A percentile compares a stretch with the other conserved stretches of the same genome.
phyloP scores from a whole-genome alignment of 495 filamentous ascomycete species.

The Tuber calosporum region DNA sequence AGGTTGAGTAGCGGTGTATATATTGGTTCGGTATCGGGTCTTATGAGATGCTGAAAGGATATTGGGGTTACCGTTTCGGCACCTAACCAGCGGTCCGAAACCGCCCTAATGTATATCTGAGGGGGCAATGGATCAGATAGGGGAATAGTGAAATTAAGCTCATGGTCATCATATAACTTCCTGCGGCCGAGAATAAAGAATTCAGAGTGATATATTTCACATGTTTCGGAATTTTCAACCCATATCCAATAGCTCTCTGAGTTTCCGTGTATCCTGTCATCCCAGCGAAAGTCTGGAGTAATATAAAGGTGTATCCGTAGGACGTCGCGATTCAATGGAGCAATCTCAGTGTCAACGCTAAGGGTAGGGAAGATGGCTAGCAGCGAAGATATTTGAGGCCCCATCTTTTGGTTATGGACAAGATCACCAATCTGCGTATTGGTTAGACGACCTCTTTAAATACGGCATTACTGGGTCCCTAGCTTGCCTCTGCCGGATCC shows the following conservation, averaged over 20 bases:
- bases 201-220: slow-evolving; percentile 96
- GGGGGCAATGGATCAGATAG: slow-evolving; percentile 83
- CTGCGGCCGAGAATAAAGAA: slow-evolving; percentile 84
- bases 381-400: slow-evolving; percentile 67
- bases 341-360: slow-evolving; percentile 84
- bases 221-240: slow-evolving; percentile 97
- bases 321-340: slow-evolving; percentile 89
- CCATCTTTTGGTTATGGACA: slow-evolving; percentile 84
- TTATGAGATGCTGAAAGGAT: slow-evolving; percentile 95
- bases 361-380: slow-evolving; percentile 89
- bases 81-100: slow-evolving; percentile 93
- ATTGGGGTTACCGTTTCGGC: slow-evolving; percentile 93
- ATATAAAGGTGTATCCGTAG: slow-evolving; percentile 77
- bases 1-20: slow-evolving; percentile 91
- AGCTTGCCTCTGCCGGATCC: slow-evolving; percentile 61
- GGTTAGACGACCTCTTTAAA: background rate
- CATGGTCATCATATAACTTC: slow-evolving; percentile 88
- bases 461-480: background rate
- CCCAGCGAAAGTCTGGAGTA: slow-evolving; percentile 88
- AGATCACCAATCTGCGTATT: slow-evolving; percentile 60
- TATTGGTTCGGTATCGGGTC: slow-evolving; percentile 92
- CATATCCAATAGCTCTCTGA: slow-evolving; percentile 97
- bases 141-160: slow-evolving; percentile 96
- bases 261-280: slow-evolving; percentile 85
- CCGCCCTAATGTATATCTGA: slow-evolving; percentile 89